Evolutionary conservation across 495 filamentous ascomycete species (phyloP), one percentile per base, ranked within the genome.

Genomic region (Daldinia concentrica): DNA sequence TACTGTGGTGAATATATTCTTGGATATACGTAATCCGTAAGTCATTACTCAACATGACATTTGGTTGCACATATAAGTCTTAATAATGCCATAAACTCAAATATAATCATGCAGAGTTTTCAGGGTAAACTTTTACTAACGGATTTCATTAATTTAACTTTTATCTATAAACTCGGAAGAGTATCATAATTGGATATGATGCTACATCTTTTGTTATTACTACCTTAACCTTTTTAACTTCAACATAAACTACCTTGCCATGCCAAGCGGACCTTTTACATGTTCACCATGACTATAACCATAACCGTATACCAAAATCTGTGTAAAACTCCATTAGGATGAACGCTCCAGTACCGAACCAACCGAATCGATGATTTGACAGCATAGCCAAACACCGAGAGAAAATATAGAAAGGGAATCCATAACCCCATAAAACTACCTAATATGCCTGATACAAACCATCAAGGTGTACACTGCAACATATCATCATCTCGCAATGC

Each of bases 281-380:
- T 24, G 19, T 11, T 19, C 43, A 24, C 19, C 22, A 24, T 48
- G 19, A 11, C 9, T 48, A 48, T 48, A 12, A 17, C 27, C 19
- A 27, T 34, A 39, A 26, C 37, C 22, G 19, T 27, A 60, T n/a
- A 27, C 22, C 19, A 59, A 45, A 24, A 19, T 36, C 57, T 19
- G 36, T 15, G 26, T 36, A 45, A n/a, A 50, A 62, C 26, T 36
- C 43, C 43, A 50, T 24, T 24, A 19, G n/a, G 66, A 54, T 26
- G 58, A 71, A 43, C 43, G 52, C 54, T 57, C 54, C 37, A 29
- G 36, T 51, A 63, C 62, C 51, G 36, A 58, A 8, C 58, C 51
- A 50, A 30, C 57, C 57, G 11, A 41, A 24, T 30, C 56, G 19
- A 55, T 19, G 54, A 63, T 57, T 32, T 48, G 43, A 55, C 63